phyloP scores from a whole-genome alignment of 2,329 filamentous ascomycete genomes.

The Fusarium sacchari region DNA sequence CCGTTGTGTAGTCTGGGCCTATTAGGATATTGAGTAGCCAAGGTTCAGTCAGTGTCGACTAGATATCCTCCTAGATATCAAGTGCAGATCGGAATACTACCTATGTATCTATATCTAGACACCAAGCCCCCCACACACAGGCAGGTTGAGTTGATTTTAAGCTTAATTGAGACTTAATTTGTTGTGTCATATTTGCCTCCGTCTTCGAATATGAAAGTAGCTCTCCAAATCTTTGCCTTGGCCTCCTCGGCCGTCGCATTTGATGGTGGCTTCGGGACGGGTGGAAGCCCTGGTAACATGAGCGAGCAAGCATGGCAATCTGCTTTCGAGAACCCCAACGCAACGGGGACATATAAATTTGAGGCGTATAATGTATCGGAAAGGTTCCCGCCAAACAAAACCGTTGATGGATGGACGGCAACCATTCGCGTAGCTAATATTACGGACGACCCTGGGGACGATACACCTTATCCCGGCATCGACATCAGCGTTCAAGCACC shows the following conservation, averaged over 20 bases:
- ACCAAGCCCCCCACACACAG: background rate
- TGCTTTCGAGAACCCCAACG: conserved; percentile 19
- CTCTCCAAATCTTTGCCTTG: background rate
- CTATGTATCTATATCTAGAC: background rate
- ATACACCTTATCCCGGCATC: conserved; percentile 4
- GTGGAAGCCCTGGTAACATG: background rate
- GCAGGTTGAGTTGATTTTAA: background rate
- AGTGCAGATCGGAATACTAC: background rate
- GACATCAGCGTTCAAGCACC: conserved; percentile 19
- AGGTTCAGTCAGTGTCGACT: background rate
- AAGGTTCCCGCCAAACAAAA: conserved; percentile 8
- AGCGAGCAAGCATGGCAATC: conserved; percentile 11
- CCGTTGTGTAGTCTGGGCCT: background rate
- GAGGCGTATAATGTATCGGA: conserved; percentile 15
- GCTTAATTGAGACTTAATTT: background rate
- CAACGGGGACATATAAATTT: conserved; percentile 9
- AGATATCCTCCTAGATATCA: background rate
- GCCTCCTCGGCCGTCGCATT: background rate
- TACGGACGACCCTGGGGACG: conserved; percentile 2
- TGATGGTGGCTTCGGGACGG: background rate
- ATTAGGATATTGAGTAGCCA: background rate
- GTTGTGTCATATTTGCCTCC: background rate
- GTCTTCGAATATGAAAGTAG: background rate
- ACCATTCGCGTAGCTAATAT: conserved; percentile 24
- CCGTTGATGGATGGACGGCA: conserved; percentile 3